Conservation (phyloP, 176 grass and related monocot species). For the Zoysia japonica region DNA sequence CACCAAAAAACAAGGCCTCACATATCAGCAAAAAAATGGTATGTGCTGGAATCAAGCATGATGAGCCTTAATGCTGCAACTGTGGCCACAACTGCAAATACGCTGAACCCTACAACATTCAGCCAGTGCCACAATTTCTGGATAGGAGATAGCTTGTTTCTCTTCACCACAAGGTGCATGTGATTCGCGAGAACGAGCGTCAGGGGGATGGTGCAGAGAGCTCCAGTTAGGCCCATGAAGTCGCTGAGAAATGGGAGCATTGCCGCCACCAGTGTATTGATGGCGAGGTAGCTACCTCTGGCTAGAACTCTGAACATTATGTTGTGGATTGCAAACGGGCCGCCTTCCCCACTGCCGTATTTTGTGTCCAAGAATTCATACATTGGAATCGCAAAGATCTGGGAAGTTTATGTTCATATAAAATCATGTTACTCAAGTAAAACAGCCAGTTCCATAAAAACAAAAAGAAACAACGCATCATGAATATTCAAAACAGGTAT, state of each 20-base stretch:
- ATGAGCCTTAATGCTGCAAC: conserved; percentile 74
- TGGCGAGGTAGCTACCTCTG: conserved; percentile 73
- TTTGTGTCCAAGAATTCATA: conserved; percentile 89
- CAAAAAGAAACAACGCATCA: background rate
- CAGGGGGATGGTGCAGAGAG: conserved; percentile 83
- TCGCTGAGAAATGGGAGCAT: conserved; percentile 82
- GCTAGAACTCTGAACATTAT: conserved; percentile 66
- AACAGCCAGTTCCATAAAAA: background rate
- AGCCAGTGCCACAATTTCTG: conserved; percentile 88
- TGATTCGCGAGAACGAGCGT: conserved; percentile 91
- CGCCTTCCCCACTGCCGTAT: conserved; percentile 63
- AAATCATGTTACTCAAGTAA: too few species aligned
- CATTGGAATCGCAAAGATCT: conserved; percentile 98
- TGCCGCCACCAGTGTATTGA: conserved; percentile 83
- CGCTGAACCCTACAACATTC: conserved; percentile 71
- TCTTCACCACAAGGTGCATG: conserved; percentile 79
- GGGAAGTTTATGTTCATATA: background rate
- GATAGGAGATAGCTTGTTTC: conserved; percentile 51
- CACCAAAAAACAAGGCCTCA: conserved; percentile 33
- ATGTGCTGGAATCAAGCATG: conserved; percentile 67
- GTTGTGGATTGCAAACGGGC: conserved; percentile 72
- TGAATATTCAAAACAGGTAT: too few species aligned
- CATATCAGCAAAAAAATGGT: conserved; percentile 85
- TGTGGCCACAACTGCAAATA: conserved; percentile 53
- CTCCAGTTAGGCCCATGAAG: conserved; percentile 93